A percentile compares a stretch with the other conserved stretches of the same genome.
These are phyloP conservation scores for Boletus pseudo-olivaceus DNA, from an alignment of 768 basidiomycete genomes.

Conservation along the genomic window DNA sequence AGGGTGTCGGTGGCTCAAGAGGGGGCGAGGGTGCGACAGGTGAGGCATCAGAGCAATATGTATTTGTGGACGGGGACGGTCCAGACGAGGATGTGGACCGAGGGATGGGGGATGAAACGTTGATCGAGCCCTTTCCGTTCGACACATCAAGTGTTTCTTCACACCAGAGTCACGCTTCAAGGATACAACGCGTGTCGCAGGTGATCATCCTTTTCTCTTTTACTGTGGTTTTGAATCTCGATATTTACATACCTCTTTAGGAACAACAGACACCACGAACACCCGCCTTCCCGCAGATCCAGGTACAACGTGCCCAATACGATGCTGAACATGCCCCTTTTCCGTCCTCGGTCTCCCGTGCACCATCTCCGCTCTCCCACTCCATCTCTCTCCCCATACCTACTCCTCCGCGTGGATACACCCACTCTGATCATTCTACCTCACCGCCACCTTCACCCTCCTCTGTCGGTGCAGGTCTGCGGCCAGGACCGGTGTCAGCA, in stretches of 20 bases:
- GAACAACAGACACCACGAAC: slow-evolving; percentile 17
- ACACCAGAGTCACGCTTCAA: slow-evolving; percentile 12
- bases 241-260: slow-evolving; percentile 2
- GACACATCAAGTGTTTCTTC: slow-evolving; percentile 25
- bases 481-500: slow-evolving; percentile 3
- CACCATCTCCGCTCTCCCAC: slow-evolving; percentile 24
- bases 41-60: slow-evolving; percentile 23
- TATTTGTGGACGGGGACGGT: slow-evolving; percentile 23
- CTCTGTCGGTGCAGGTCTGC: not conserved
- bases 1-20: slow-evolving; percentile 1
- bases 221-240: not conserved
- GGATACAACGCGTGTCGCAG: slow-evolving; percentile 10
- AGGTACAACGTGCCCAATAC: slow-evolving; percentile 22
- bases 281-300: slow-evolving; percentile 21
- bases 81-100: slow-evolving; percentile 4
- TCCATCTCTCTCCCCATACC: slow-evolving; percentile 22
- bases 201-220: slow-evolving; percentile 4
- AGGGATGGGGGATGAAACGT: slow-evolving; percentile 14
- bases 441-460: slow-evolving; percentile 13
- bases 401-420: slow-evolving; percentile 5
- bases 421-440: slow-evolving; percentile 5
- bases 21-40: not conserved
- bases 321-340: slow-evolving; percentile 12
- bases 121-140: slow-evolving; percentile 20
- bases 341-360: slow-evolving; percentile 6